Evolutionary conservation across 2,329 filamentous ascomycete genomes (phyloP), one percentile per base, ranked within the genome.

Genomic region (Aspergillus sp.): DNA sequence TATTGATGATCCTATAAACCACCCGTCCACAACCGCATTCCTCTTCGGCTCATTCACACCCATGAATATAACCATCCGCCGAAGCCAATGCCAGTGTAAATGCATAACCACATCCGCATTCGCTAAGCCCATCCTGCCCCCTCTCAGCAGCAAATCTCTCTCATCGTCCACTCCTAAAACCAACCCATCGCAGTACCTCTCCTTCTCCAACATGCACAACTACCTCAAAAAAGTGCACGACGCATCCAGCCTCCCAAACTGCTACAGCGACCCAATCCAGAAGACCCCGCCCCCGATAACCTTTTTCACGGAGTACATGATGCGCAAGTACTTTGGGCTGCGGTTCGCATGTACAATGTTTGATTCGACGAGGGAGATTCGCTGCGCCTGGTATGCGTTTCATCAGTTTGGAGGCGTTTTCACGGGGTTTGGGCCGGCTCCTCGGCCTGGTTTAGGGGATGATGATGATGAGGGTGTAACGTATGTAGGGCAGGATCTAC

Each of bases 231-330:
- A 32, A 6, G 26, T 55, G 5, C 18, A 17, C 15, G 32, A 36
- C 9, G 41, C 24, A 1, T 26, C 22, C 9, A 53, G 57, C 2
- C 22, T 56, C 6, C 48, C 53, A 6, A 59, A 56, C 42, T 38
- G 32, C 47, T 56, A 59, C 7, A 15, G 13, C 12, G 32, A 39
- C n/a, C 38, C 26, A 5, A 34, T 53, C 17, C 42, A 17, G 4
- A 53, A 39, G 32, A 52, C 26, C 6, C n/a, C 11, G 13, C 53
- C 42, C n/a, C 53, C 36, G 30, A 18, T 22, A 4, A 17, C 17
- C 17, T 55, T 48, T 11, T 56, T 56, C 17, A 44, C 34, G 2
- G 47, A 55, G 22, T 49, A 59, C 34, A 53, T 59, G 57, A 38
- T 56, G 13, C 43, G 48, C 1, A 53, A 49, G 36, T 59, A 53